A percentile compares a stretch with the other conserved stretches of the same genome.
These are phyloP conservation scores for Potentilla sterilis DNA, from an alignment of 306 rosid genomes.

Conservation along the genomic window DNA sequence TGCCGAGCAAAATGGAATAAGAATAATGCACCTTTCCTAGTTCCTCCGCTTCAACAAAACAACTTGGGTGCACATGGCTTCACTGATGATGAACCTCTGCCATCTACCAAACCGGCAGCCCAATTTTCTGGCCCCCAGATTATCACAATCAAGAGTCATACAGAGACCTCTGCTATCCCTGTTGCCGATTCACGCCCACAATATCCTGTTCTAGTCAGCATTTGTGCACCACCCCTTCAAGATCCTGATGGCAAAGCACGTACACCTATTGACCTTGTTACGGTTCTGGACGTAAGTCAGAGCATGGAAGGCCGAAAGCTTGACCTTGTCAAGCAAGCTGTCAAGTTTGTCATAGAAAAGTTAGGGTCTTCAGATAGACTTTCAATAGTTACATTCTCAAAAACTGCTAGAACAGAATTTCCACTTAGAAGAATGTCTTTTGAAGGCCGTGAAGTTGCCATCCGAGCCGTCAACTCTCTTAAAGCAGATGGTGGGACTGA, in stretches of 20 bases:
- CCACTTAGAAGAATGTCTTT: conserved; percentile 25
- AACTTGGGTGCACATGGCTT: background rate
- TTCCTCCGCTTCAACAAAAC: background rate
- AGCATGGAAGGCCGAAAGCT: conserved; percentile 35
- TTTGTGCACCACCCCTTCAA: background rate
- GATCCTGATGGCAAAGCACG: background rate
- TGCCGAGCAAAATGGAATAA: background rate
- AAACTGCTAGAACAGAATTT: conserved; percentile 8
- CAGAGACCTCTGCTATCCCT: background rate
- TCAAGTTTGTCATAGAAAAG: conserved; percentile 28
- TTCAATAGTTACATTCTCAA: conserved; percentile 25
- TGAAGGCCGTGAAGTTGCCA: background rate
- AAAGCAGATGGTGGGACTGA: background rate
- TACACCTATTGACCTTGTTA: conserved; percentile 25
- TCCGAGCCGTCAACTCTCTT: background rate
- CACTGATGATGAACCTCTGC: background rate
- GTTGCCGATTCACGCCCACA: background rate
- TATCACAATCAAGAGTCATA: background rate
- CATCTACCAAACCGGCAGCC: background rate
- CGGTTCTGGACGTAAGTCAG: conserved; percentile 33
- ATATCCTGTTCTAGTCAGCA: background rate
- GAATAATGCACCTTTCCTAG: background rate
- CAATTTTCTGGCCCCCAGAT: background rate
- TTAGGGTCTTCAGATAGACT: conserved; percentile 27
- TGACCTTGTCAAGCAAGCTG: conserved; percentile 13